A percentile compares a stretch with the other conserved stretches of the same genome.
Evolutionary conservation across 1,284 basidiomycete genomes (phyloP).

Genomic region (Leccinum griseonigrum): DNA sequence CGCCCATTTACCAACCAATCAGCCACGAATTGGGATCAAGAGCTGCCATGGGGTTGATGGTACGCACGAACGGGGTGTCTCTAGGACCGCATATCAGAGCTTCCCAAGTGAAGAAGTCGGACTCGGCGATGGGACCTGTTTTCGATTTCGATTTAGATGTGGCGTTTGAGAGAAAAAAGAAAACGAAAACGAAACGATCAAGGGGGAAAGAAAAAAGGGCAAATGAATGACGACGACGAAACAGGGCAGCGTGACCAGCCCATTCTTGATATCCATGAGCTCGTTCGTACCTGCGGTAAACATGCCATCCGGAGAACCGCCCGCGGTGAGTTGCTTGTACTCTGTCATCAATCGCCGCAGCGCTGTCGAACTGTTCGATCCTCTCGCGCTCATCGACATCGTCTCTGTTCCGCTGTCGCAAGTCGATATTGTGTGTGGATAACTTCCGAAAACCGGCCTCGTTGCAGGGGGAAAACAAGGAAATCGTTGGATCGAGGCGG

Average conservation of each 20-base stretch:
- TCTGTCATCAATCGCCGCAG: constrained; percentile 87
- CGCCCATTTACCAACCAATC: neutral
- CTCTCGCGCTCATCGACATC: constrained; percentile 39
- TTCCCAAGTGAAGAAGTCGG: constrained; percentile 98
- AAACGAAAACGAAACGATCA: neutral
- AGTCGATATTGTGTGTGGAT: neutral
- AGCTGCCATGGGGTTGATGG: neutral
- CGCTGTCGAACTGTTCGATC: constrained; percentile 55
- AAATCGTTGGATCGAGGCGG: neutral
- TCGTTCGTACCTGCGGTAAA: constrained; percentile 78
- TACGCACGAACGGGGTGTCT: constrained; percentile 88
- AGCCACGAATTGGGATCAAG: neutral
- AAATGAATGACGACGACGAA: neutral
- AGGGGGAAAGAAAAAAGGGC: too few relatives aligned
- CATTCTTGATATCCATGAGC: too few relatives aligned
- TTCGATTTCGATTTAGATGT: neutral
- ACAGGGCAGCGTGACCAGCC: neutral
- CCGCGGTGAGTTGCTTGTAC: constrained; percentile 82
- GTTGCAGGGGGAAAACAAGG: neutral
- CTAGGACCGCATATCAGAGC: constrained; percentile 95
- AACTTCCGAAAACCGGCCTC: neutral
- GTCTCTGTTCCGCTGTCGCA: neutral
- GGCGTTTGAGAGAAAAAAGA: neutral
- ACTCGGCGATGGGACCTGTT: constrained; percentile 85
- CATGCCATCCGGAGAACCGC: constrained; percentile 85